phyloP scores from a whole-genome alignment of 139 green algal genomes.

The Deuterostichococcus epilithicus region DNA sequence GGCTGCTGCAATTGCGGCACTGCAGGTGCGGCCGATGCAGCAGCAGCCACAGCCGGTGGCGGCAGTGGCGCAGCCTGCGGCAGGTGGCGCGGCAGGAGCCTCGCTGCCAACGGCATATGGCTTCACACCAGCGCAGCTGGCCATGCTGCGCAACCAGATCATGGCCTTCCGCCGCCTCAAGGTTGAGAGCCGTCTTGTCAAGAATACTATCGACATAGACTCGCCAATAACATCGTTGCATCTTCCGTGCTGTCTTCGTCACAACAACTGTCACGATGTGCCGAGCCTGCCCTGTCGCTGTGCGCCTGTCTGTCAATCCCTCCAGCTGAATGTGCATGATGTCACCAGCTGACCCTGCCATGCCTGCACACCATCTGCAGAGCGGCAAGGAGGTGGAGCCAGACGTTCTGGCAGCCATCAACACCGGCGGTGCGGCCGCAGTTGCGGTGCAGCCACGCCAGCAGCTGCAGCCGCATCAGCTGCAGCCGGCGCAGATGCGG shows the following conservation, averaged over 20 bases:
- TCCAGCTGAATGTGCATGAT: neutral
- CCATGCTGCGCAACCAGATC: conserved; percentile 47
- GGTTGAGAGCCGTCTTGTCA: neutral
- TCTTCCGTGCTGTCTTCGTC: neutral
- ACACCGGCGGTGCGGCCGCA: neutral
- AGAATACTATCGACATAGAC: neutral
- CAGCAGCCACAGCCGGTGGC: no score
- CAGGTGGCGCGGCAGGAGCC: no score
- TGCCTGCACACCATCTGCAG: conserved; percentile 4
- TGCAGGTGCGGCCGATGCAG: no score
- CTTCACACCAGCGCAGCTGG: conserved; percentile 45
- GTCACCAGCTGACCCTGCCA: neutral
- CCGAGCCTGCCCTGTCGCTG: neutral
- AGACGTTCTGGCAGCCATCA: conserved; percentile 23
- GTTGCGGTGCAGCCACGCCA: neutral
- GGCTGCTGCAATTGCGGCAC: no score
- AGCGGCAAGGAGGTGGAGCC: conserved; percentile 1
- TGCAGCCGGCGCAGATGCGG: neutral
- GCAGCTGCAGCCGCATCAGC: neutral
- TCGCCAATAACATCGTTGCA: neutral
- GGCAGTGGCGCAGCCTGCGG: no score
- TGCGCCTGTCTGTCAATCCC: neutral
- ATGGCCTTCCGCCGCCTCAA: conserved; percentile 44
- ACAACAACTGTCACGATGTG: neutral
- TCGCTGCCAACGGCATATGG: neutral